These are phyloP conservation scores for Metschnikowia matae DNA, from an alignment of 805 yeast species.

Conservation along the genomic window DNA sequence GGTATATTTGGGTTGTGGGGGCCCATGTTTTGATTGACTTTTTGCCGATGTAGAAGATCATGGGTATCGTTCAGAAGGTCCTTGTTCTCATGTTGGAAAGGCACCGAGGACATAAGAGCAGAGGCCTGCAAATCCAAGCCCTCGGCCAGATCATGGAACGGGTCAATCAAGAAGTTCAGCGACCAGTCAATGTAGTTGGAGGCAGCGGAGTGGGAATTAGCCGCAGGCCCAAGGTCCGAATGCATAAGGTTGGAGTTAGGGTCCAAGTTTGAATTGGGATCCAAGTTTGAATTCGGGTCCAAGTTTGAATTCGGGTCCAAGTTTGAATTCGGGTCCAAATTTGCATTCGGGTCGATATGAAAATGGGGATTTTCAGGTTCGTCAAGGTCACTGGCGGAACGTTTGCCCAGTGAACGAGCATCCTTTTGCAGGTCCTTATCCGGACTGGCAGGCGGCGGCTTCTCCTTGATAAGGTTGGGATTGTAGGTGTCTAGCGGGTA, in stretches of 20 bases:
- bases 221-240: neutral
- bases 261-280: neutral
- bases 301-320: neutral
- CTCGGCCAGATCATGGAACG: slow-evolving; percentile 27
- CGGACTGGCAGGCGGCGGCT: neutral
- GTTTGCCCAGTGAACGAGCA: neutral
- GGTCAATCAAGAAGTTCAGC: slow-evolving; percentile 30
- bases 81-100: neutral
- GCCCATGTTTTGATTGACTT: neutral
- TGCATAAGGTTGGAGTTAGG: neutral
- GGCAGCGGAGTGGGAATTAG: neutral
- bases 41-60: neutral
- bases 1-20: neutral
- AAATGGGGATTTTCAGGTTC: neutral
- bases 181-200: slow-evolving; percentile 29
- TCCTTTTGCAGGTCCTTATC: neutral
- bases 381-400: neutral
- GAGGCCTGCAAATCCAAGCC: slow-evolving; percentile 27
- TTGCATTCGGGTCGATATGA: neutral
- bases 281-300: neutral
- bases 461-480: slow-evolving; percentile 1
- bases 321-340: neutral
- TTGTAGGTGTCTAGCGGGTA: slow-evolving; percentile 5
- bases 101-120: slow-evolving; percentile 1
- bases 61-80: neutral